Conservation (phyloP, 1,284 basidiomycete genomes). For the Tylopilus sp. region DNA sequence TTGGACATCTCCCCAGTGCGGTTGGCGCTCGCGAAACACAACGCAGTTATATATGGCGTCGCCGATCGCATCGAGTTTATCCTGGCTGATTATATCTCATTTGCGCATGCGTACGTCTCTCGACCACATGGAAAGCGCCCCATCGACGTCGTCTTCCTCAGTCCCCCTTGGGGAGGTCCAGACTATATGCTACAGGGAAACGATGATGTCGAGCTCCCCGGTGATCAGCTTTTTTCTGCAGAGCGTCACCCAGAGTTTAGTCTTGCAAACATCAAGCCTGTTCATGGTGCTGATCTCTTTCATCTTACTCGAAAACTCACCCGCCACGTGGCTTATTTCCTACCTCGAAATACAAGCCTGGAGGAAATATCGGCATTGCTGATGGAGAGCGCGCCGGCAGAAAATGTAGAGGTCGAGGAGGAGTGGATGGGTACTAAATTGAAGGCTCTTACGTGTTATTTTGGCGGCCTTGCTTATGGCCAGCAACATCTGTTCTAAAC, state of each 20-base stretch:
- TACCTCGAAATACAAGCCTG: slow-evolving; percentile 82
- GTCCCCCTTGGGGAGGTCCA: slow-evolving; percentile 91
- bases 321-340: slow-evolving; percentile 81
- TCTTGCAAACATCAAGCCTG: slow-evolving; percentile 70
- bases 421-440: slow-evolving; percentile 85
- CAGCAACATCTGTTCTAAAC: slow-evolving; percentile 57
- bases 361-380: slow-evolving; percentile 67
- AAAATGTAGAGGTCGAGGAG: slow-evolving; percentile 79
- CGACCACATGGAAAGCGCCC: slow-evolving; percentile 36
- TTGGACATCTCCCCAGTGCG: slow-evolving; percentile 84
- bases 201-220: slow-evolving; percentile 11
- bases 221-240: slow-evolving; percentile 10
- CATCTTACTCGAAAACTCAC: slow-evolving; percentile 66
- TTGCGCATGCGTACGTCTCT: slow-evolving; percentile 59
- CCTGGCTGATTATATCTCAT: slow-evolving; percentile 81
- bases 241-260: slow-evolving; percentile 56
- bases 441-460: slow-evolving; percentile 81
- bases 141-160: slow-evolving; percentile 87
- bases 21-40: slow-evolving; percentile 85
- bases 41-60: slow-evolving; percentile 91
- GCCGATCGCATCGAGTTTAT: slow-evolving; percentile 93
- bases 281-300: slow-evolving; percentile 82
- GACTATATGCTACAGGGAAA: slow-evolving; percentile 52
- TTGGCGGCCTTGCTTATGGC: slow-evolving; percentile 66
- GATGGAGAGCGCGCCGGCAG: slow-evolving; percentile 17